phyloP scores from a whole-genome alignment of 495 filamentous ascomycete genomes.

The Delitschia confertaspora region DNA sequence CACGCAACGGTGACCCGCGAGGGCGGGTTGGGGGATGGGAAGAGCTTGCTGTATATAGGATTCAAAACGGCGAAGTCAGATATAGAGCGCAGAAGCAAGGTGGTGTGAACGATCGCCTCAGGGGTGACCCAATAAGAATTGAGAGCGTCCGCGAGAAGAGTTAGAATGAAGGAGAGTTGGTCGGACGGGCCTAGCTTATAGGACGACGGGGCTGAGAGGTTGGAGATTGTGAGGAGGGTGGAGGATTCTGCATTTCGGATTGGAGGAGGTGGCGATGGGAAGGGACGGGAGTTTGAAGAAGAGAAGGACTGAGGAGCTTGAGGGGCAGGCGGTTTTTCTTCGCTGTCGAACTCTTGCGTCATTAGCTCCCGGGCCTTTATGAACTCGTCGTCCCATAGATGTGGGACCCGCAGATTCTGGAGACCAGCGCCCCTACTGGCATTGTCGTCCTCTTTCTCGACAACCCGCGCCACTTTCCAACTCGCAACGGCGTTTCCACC shows the following conservation, averaged over 20 bases:
- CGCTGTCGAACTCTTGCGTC: no score
- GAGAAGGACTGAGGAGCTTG: not conserved
- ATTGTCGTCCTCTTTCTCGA: slow-evolving; percentile 40
- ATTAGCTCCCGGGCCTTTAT: slow-evolving; percentile 12
- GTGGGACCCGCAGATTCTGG: slow-evolving; percentile 39
- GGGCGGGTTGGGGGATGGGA: slow-evolving; percentile 70
- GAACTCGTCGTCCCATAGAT: slow-evolving; percentile 43
- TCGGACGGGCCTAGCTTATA: not conserved
- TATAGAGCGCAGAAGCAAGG: slow-evolving; percentile 73
- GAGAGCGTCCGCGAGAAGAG: slow-evolving; percentile 13
- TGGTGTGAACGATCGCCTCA: slow-evolving; percentile 60
- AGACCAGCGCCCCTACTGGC: slow-evolving; percentile 9
- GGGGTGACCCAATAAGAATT: slow-evolving; percentile 28
- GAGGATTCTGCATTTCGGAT: slow-evolving; percentile 12
- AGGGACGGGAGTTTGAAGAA: slow-evolving; percentile 2
- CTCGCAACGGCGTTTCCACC: slow-evolving; percentile 63
- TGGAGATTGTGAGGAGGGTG: slow-evolving; percentile 1
- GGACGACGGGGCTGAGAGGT: slow-evolving; percentile 29
- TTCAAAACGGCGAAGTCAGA: slow-evolving; percentile 67
- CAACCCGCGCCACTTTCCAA: slow-evolving; percentile 49
- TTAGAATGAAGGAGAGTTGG: slow-evolving; percentile 35
- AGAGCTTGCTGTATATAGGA: slow-evolving; percentile 57
- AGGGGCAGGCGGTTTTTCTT: slow-evolving; percentile 7
- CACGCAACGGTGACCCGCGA: slow-evolving; percentile 75
- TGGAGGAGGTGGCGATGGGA: not conserved